Conservation (phyloP, 140 eudicot species). For the Bidens hawaiensis region DNA sequence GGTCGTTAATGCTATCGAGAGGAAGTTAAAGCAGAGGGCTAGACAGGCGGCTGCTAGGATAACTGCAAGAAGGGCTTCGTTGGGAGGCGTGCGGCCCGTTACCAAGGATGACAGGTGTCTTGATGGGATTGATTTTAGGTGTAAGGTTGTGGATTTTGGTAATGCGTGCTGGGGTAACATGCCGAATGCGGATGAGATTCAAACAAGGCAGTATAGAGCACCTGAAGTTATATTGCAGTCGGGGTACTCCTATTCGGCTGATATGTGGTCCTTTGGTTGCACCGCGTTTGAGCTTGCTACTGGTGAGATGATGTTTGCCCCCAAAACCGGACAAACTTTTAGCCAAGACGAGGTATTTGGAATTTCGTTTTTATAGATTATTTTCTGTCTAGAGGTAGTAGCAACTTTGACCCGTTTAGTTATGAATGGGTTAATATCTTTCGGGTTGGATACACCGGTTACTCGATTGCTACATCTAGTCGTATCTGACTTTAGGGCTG, state of each 20-base stretch:
- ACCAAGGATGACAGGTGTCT: constrained; percentile 59
- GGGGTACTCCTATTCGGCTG: constrained; percentile 72
- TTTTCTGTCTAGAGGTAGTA: neutral
- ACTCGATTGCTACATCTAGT: neutral
- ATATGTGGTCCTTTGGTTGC: constrained; percentile 99
- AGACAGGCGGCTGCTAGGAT: constrained; percentile 86
- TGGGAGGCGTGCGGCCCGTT: constrained; percentile 43
- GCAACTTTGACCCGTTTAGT: neutral
- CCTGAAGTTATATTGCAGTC: constrained; percentile 87
- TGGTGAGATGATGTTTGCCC: constrained; percentile 96
- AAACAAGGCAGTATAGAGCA: constrained; percentile 93
- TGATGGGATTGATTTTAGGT: constrained; percentile 77
- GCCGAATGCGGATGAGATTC: constrained; percentile 78
- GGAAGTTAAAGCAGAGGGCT: constrained; percentile 85
- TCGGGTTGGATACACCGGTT: neutral
- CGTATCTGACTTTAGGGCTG: neutral
- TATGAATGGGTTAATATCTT: neutral
- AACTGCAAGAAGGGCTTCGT: constrained; percentile 50
- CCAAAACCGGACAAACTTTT: constrained; percentile 70
- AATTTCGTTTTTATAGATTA: neutral
- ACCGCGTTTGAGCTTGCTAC: constrained; percentile 98
- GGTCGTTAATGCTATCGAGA: constrained; percentile 60
- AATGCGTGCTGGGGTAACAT: constrained; percentile 91
- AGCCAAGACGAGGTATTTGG: constrained; percentile 85
- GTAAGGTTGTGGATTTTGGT: constrained; percentile 94